Evolutionary conservation across 2,329 filamentous ascomycete genomes (phyloP).

Genomic region (Hypoxylon sp.): DNA sequence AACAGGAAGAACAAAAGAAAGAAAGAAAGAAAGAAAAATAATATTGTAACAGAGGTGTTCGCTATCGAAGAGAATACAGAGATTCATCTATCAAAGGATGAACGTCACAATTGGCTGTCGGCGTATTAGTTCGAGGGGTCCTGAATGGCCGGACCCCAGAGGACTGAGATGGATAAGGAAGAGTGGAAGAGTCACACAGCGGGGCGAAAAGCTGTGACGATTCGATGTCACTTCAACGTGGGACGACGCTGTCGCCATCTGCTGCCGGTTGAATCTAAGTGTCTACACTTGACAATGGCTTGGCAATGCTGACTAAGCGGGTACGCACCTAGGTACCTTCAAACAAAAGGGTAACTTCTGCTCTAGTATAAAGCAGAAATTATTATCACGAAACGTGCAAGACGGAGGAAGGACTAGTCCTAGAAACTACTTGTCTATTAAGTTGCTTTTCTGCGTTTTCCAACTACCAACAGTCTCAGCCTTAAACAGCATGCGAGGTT

Average conservation of each 20-base stretch:
- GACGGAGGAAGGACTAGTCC: not conserved
- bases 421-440: constrained; percentile 36
- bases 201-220: constrained; percentile 48
- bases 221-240: constrained; percentile 29
- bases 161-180: constrained; percentile 38
- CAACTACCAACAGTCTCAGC: constrained; percentile 17
- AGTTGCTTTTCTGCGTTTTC: constrained; percentile 22
- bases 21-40: not conserved
- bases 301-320: not conserved
- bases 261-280: constrained; percentile 10
- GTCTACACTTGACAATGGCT: not conserved
- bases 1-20: constrained; percentile 2
- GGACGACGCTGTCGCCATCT: constrained; percentile 15
- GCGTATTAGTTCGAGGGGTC: constrained; percentile 49
- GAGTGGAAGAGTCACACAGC: constrained; percentile 51
- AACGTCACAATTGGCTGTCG: constrained; percentile 22
- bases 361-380: not conserved
- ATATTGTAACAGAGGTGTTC: constrained; percentile 7
- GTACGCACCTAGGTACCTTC: not conserved
- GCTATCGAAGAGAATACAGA: constrained; percentile 5
- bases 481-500: constrained; percentile 20
- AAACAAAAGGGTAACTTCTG: not conserved
- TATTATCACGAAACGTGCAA: not conserved
- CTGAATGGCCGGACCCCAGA: constrained; percentile 53
- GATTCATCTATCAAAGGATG: constrained; percentile 18